These are phyloP conservation scores for Chaetomiaceae sp. DNA, from an alignment of 2,329 filamentous ascomycete genomes.

Conservation along the genomic window DNA sequence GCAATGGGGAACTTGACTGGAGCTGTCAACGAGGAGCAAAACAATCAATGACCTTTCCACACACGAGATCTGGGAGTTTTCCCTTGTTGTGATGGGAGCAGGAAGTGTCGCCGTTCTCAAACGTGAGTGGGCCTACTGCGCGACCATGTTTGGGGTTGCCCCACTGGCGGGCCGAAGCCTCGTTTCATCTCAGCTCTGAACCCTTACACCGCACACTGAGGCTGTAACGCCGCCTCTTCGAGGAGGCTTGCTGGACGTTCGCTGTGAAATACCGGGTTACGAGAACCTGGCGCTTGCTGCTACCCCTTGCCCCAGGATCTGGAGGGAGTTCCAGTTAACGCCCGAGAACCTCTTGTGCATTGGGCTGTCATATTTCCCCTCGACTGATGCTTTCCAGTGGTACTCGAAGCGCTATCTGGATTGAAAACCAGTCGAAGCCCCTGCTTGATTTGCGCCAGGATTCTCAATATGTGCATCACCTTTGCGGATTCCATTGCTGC, in stretches of 20 bases:
- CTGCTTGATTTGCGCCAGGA: conserved; percentile 13
- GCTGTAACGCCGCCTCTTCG: conserved; percentile 14
- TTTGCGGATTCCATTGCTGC: conserved; percentile 14
- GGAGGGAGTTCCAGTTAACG: conserved; percentile 6
- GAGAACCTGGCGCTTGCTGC: conserved; percentile 15
- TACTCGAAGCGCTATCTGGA: neutral
- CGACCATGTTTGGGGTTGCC: conserved; percentile 28
- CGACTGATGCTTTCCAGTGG: neutral
- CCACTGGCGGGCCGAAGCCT: conserved; percentile 26
- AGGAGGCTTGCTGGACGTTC: too few relatives aligned
- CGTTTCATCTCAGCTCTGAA: conserved; percentile 31
- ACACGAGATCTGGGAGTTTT: too few relatives aligned
- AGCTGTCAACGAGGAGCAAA: conserved; percentile 7
- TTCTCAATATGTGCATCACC: conserved; percentile 16
- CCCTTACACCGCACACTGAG: conserved; percentile 5
- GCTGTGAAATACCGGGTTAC: too few relatives aligned
- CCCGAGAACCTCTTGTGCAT: too few relatives aligned
- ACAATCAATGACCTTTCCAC: too few relatives aligned
- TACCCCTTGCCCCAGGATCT: too few relatives aligned
- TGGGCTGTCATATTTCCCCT: too few relatives aligned
- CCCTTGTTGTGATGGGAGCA: conserved; percentile 15
- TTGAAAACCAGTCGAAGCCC: conserved; percentile 3
- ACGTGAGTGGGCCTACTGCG: conserved; percentile 26
- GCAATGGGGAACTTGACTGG: neutral
- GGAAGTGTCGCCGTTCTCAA: conserved; percentile 23